Conservation (phyloP, 2,329 filamentous ascomycete genomes). For the Stachybotrys chlorohalonatus region DNA sequence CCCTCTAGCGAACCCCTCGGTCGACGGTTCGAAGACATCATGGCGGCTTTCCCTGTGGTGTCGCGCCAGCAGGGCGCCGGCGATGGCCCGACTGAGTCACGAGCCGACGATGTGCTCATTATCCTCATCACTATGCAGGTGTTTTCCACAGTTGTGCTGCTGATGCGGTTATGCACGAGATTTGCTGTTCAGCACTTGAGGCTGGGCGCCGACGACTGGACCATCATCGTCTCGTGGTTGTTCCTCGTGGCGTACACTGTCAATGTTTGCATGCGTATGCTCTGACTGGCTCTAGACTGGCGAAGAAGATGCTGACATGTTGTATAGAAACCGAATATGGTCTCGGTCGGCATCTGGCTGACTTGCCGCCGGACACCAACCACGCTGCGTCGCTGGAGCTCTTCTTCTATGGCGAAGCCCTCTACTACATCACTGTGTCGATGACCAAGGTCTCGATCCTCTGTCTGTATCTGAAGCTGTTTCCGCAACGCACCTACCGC, state of each 20-base stretch:
- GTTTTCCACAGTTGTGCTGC: background rate
- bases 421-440: conserved; percentile 27
- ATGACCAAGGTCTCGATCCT: conserved; percentile 30
- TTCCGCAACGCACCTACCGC: conserved; percentile 22
- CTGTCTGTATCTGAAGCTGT: conserved; percentile 28
- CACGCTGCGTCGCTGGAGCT: background rate
- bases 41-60: background rate
- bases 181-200: background rate
- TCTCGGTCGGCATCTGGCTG: background rate
- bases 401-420: conserved; percentile 18
- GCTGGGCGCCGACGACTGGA: background rate
- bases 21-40: background rate
- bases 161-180: background rate
- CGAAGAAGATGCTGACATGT: background rate
- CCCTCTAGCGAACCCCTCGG: background rate
- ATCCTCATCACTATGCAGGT: background rate
- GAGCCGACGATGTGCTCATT: background rate
- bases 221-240: background rate
- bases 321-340: background rate
- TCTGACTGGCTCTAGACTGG: background rate
- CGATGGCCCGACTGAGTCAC: background rate
- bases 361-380: background rate
- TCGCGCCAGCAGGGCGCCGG: background rate
- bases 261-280: background rate
- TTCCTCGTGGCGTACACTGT: background rate